Evolutionary conservation across 805 yeast species (phyloP), one percentile per base, ranked within the genome.

Genomic region (Saccharomycopsis oosterbeekiorum): DNA sequence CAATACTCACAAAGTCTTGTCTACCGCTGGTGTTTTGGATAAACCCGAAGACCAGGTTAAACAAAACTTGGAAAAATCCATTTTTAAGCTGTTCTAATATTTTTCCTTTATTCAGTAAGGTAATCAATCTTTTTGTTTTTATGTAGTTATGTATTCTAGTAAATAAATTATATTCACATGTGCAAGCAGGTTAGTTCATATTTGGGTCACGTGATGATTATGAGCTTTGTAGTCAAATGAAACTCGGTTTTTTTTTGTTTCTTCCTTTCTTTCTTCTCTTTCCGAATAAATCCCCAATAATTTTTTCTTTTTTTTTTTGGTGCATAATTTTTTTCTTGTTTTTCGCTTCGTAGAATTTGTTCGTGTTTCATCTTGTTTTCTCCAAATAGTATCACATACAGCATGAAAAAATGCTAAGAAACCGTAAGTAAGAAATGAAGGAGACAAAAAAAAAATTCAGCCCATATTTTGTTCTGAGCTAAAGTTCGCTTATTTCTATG

Each of bases 21-120:
- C 77, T 62, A 75, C 81, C 29, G 93, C 96, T 1, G 87, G 86
- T 6, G 92, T 86, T 17, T 59, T 62, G 58, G 71, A 70, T 2
- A 78, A 74, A 0, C 40, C 61, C 9, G 67, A 75, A 26, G 76
- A 75, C n/a, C 67, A 68, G 50, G 69, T 72, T 8, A 59, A 66
- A 4, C 73, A 73, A 61, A 64, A 66, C 37, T 65, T 67, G 55
- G 72, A 70, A 58, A 71, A 71, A 57, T 76, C 76, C 0, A 70
- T 62, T 39, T 19, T 60, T 11, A 58, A 55, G 21, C 41, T 37
- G 58, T 55, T 55, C 37, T 55, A 21, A 21, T 11, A 21, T 19
- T 3, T 3, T 6, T 29, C 34, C 3, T 6, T 3, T 29, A 29
- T 29, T 4, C 34, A 29, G 6, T 29, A 29, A 29, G 34, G 6